Conservation (phyloP, 2,329 filamentous ascomycete genomes). For the Truncatella angustata region DNA sequence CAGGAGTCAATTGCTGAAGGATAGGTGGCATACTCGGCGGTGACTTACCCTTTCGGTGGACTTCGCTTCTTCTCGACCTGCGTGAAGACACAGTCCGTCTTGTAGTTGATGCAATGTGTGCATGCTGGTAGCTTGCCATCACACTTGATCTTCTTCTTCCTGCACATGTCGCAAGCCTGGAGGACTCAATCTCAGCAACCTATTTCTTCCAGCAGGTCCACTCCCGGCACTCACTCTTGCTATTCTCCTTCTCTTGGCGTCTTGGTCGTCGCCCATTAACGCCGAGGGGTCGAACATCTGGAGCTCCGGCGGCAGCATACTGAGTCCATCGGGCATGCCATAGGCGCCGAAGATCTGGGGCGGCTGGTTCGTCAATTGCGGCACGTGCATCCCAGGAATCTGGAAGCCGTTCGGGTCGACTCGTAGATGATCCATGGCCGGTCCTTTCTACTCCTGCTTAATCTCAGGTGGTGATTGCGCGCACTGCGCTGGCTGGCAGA, state of each 20-base stretch:
- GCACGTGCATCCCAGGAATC: conserved; percentile 53
- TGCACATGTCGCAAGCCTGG: conserved; percentile 94
- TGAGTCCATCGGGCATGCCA: conserved; percentile 52
- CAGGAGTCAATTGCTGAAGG: neutral
- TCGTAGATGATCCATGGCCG: conserved; percentile 47
- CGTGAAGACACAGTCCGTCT: conserved; percentile 95
- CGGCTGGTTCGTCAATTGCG: conserved; percentile 63
- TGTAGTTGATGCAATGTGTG: conserved; percentile 95
- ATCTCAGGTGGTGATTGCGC: neutral
- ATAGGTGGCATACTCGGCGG: conserved; percentile 10
- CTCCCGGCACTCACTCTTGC: conserved; percentile 63
- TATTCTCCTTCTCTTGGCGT: conserved; percentile 86
- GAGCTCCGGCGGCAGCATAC: conserved; percentile 56
- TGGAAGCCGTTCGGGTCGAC: conserved; percentile 46
- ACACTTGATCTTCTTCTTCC: conserved; percentile 97
- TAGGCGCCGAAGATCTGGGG: conserved; percentile 70
- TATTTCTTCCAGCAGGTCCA: too few species aligned
- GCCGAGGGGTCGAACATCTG: conserved; percentile 57
- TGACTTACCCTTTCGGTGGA: conserved; percentile 84
- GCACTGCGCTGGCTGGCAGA: neutral
- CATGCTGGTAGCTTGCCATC: conserved; percentile 94
- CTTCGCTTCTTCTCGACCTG: conserved; percentile 98
- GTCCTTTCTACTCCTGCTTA: neutral
- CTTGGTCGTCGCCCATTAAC: conserved; percentile 66
- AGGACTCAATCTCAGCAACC: too few species aligned